These are phyloP conservation scores for California macrophylla DNA, from an alignment of 441 rosid genomes.

Conservation along the genomic window DNA sequence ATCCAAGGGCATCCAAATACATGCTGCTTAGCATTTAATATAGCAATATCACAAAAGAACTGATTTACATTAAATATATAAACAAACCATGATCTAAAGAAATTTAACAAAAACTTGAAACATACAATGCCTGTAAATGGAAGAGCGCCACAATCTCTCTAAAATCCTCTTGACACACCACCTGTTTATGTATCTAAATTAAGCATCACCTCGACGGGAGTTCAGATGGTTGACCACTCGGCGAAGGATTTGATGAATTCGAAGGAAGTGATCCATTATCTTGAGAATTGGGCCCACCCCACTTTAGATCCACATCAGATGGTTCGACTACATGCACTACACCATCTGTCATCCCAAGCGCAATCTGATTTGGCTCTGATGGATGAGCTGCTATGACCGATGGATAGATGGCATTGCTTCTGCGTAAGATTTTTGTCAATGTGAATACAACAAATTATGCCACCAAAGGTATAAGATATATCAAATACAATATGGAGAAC, in stretches of 20 bases:
- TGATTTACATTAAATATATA: neutral
- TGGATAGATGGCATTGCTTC: slow-evolving; percentile 26
- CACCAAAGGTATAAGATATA: neutral
- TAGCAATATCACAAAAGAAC: neutral
- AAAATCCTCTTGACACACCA: slow-evolving; percentile 4
- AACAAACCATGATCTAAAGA: neutral
- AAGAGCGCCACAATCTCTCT: slow-evolving; percentile 3
- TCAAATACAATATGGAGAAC: neutral
- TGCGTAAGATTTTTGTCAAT: slow-evolving; percentile 3
- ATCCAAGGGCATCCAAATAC: neutral
- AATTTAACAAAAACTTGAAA: neutral
- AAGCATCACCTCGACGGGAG: slow-evolving; percentile 31
- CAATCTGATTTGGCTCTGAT: slow-evolving; percentile 44
- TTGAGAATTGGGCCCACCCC: slow-evolving; percentile 36
- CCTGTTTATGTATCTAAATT: slow-evolving; percentile 10
- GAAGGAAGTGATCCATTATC: slow-evolving; percentile 39
- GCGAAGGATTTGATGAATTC: slow-evolving; percentile 41
- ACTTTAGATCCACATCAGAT: slow-evolving; percentile 32
- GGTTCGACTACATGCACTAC: slow-evolving; percentile 44
- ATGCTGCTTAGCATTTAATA: neutral
- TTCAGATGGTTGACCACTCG: slow-evolving; percentile 34
- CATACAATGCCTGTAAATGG: neutral
- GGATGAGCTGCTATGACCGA: slow-evolving; percentile 48
- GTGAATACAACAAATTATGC: no score
- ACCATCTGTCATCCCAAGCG: slow-evolving; percentile 48